These are phyloP conservation scores for Isoetes taiwanensis DNA, from an alignment of 75 land plant genomes.

Conservation along the genomic window DNA sequence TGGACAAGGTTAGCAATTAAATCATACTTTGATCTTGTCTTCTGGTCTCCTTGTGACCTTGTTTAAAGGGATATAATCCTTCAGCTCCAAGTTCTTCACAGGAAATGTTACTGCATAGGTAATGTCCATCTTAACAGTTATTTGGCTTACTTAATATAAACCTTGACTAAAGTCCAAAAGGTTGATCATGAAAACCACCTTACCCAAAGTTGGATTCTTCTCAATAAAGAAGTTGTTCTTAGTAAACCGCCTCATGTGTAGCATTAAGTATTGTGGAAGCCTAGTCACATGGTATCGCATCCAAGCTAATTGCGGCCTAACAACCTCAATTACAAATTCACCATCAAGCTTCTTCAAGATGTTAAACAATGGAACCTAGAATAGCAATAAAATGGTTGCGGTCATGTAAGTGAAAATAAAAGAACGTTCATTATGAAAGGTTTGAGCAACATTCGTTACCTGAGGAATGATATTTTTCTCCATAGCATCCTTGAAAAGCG, in stretches of 20 bases:
- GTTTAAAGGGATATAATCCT: not conserved
- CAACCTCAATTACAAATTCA: not conserved
- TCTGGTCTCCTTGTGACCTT: not conserved
- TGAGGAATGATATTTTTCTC: conserved; percentile 8
- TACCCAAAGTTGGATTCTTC: conserved; percentile 3
- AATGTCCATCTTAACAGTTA: too few relatives aligned
- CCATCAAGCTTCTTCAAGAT: conserved; percentile 6
- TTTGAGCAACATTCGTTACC: too few relatives aligned
- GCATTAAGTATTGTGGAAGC: not conserved
- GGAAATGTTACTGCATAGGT: conserved; percentile 1
- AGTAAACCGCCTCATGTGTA: conserved; percentile 6
- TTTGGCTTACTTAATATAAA: too few relatives aligned
- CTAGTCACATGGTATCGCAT: not conserved
- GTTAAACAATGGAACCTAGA: conserved; percentile 5
- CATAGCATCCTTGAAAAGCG: conserved; percentile 1
- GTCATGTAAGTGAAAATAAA: not conserved
- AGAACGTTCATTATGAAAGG: too few relatives aligned
- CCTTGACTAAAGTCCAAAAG: not conserved
- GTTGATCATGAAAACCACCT: not conserved
- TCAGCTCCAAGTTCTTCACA: conserved; percentile 5
- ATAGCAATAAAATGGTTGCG: not conserved
- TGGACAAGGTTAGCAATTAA: conserved; percentile 2
- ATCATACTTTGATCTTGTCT: not conserved
- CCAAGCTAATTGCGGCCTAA: conserved; percentile 3
- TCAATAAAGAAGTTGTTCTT: conserved; percentile 8